A percentile compares a stretch with the other conserved stretches of the same genome.
These are phyloP conservation scores for Strobilomyces dryophilus DNA, from an alignment of 768 basidiomycete genomes.

Conservation along the genomic window DNA sequence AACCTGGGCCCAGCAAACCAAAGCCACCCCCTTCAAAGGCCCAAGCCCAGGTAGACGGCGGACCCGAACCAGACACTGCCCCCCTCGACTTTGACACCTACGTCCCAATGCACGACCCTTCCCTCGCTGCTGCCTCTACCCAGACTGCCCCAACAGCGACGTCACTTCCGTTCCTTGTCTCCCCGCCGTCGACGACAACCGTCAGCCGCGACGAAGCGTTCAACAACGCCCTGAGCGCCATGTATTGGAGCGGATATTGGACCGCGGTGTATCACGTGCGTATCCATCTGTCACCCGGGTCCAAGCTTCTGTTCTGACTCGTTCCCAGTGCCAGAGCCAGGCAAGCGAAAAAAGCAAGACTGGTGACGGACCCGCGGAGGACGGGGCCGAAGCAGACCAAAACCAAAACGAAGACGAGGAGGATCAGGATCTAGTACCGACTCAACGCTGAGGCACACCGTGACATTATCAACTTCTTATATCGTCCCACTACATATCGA, in stretches of 20 bases:
- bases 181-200: slow-evolving; percentile 33
- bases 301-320: background rate
- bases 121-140: slow-evolving; percentile 38
- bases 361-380: slow-evolving; percentile 20
- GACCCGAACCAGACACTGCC: slow-evolving; percentile 45
- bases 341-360: slow-evolving; percentile 13
- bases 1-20: slow-evolving; percentile 8
- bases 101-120: slow-evolving; percentile 65
- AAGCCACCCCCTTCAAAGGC: background rate
- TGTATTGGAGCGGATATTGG: slow-evolving; percentile 90
- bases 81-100: slow-evolving; percentile 70
- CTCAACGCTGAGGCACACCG: slow-evolving; percentile 23
- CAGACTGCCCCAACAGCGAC: background rate
- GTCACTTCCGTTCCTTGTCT: slow-evolving; percentile 20
- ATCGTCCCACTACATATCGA: background rate
- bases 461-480: background rate
- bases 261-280: slow-evolving; percentile 79
- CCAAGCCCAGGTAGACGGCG: background rate
- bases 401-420: slow-evolving; percentile 14
- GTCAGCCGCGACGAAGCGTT: slow-evolving; percentile 75
- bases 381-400: slow-evolving; percentile 24
- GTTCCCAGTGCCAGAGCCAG: slow-evolving; percentile 24
- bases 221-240: slow-evolving; percentile 65
- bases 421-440: slow-evolving; percentile 27
- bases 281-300: background rate